These are phyloP conservation scores for Epichloe uncinata DNA, from an alignment of 2,329 filamentous ascomycete species.

Conservation along the genomic window DNA sequence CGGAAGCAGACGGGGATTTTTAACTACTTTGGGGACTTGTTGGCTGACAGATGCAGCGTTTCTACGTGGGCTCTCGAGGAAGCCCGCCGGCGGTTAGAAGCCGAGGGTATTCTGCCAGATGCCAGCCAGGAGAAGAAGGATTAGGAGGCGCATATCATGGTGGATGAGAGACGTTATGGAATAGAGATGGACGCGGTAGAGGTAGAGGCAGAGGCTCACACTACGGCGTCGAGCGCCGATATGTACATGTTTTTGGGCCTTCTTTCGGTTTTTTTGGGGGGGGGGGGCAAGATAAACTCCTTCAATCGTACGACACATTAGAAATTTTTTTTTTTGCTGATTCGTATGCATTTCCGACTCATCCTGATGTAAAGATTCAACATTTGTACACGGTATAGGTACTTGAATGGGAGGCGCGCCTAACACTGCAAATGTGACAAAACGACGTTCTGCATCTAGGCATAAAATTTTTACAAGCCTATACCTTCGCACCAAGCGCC, in stretches of 20 bases:
- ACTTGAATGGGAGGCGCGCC: not conserved
- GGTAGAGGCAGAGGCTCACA: not conserved
- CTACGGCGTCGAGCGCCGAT: conserved; percentile 4
- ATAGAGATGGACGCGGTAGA: conserved; percentile 1
- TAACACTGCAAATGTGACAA: not conserved
- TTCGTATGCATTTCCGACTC: not conserved
- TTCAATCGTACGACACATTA: conserved; percentile 19
- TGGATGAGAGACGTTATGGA: not conserved
- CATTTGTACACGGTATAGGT: not conserved
- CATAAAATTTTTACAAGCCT: not conserved
- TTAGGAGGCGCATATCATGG: conserved; percentile 8
- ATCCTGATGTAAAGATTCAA: not conserved
- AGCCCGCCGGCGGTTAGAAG: conserved; percentile 86
- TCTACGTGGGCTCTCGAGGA: conserved; percentile 99
- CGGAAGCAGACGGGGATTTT: not conserved
- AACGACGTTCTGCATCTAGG: not conserved
- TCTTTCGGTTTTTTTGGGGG: conserved; percentile 8
- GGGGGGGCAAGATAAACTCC: conserved; percentile 16
- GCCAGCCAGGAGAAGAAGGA: conserved; percentile 42
- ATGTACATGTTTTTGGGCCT: conserved; percentile 21
- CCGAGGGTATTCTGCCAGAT: conserved; percentile 84
- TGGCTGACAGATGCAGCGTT: conserved; percentile 48
- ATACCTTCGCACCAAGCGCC: not conserved
- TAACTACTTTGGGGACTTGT: not conserved
- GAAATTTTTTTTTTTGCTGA: conserved; percentile 9